Conservation (phyloP, 441 rosid species). For the Iberis amara region DNA sequence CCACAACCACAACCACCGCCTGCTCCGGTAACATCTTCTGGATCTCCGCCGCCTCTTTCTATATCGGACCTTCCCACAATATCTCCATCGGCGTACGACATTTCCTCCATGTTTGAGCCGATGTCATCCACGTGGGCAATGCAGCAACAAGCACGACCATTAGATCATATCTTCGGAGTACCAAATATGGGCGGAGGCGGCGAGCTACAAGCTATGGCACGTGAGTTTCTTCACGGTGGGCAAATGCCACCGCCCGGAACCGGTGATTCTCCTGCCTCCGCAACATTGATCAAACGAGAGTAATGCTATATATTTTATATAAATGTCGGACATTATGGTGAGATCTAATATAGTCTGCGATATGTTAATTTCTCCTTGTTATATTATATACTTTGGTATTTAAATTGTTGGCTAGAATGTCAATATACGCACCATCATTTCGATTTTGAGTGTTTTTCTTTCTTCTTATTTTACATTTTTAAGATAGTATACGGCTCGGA, state of each 20-base stretch:
- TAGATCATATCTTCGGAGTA: constrained; percentile 40
- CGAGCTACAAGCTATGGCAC: constrained; percentile 64
- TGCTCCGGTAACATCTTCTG: constrained; percentile 34
- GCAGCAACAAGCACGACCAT: constrained; percentile 60
- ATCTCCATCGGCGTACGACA: constrained; percentile 44
- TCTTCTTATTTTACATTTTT: no score
- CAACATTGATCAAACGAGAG: constrained; percentile 26
- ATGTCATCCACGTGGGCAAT: constrained; percentile 51
- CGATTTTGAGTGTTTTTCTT: no score
- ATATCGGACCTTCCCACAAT: constrained; percentile 65
- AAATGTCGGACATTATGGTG: neutral
- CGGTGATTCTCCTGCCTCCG: constrained; percentile 36
- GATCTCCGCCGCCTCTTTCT: constrained; percentile 41
- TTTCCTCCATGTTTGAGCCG: constrained; percentile 64
- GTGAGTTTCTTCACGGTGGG: constrained; percentile 45
- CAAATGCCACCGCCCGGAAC: constrained; percentile 38
- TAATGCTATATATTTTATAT: constrained; percentile 11
- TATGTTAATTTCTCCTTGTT: constrained; percentile 14
- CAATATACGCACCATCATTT: no score
- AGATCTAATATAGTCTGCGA: neutral
- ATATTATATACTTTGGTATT: no score
- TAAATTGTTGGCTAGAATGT: no score
- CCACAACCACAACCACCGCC: constrained; percentile 34
- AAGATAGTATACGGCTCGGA: no score
- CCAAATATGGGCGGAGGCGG: constrained; percentile 37